Evolutionary conservation across 345 rosid genomes (phyloP).

Genomic region (Moricandia arvensis): DNA sequence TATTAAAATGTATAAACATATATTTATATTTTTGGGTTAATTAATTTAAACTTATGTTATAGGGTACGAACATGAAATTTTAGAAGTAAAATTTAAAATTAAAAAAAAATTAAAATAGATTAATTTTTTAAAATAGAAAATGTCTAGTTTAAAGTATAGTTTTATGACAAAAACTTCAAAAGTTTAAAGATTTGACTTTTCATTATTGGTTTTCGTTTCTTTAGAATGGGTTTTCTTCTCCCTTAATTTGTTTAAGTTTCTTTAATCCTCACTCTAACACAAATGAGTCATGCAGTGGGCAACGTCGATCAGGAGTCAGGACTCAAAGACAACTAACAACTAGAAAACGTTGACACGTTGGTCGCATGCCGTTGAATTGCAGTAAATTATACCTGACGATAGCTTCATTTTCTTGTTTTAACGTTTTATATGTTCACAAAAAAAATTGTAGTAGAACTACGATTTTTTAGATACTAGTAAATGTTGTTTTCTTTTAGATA

Average conservation of each 20-base stretch:
- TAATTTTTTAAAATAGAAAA: too few species aligned
- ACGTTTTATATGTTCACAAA: not conserved
- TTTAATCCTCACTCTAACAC: not conserved
- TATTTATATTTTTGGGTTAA: too few species aligned
- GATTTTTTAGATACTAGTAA: not conserved
- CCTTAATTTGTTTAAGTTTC: not conserved
- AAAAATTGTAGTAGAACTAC: not conserved
- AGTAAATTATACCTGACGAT: conserved; percentile 12
- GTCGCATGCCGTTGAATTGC: conserved; percentile 32
- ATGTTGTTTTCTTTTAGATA: not conserved
- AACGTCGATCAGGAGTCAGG: not conserved
- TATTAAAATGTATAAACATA: too few species aligned
- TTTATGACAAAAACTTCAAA: too few species aligned
- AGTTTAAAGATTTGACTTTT: too few species aligned
- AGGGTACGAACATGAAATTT: too few species aligned
- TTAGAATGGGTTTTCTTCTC: not conserved
- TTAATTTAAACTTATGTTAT: too few species aligned
- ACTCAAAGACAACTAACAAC: conserved; percentile 4
- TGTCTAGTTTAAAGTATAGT: too few species aligned
- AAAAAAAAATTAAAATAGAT: too few species aligned
- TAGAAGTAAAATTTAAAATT: too few species aligned
- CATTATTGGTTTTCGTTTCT: not conserved
- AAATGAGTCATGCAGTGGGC: conserved; percentile 30
- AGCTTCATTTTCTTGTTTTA: not conserved
- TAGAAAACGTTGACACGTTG: conserved; percentile 22